These are phyloP conservation scores for Primulina eburnea DNA, from an alignment of 257 asterid species.

Conservation along the genomic window DNA sequence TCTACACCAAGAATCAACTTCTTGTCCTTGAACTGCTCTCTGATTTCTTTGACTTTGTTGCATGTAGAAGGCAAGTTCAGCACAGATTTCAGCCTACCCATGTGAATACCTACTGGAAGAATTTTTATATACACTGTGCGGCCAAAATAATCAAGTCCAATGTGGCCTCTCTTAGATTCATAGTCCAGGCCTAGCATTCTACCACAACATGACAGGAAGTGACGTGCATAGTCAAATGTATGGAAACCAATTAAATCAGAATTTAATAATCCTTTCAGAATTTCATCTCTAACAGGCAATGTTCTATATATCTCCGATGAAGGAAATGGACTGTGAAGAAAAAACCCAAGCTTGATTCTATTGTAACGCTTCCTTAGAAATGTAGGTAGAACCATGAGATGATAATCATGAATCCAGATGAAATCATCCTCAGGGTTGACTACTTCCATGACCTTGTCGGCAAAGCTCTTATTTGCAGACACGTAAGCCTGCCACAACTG, in stretches of 20 bases:
- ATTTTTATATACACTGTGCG: constrained; percentile 85
- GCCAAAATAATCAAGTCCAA: constrained; percentile 89
- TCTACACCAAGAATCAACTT: constrained; percentile 83
- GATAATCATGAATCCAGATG: constrained; percentile 90
- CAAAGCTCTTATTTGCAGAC: constrained; percentile 71
- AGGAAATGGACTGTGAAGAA: constrained; percentile 94
- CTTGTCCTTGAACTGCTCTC: constrained; percentile 60
- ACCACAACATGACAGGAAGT: constrained; percentile 87
- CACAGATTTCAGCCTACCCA: constrained; percentile 82
- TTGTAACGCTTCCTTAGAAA: constrained; percentile 80
- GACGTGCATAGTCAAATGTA: constrained; percentile 91
- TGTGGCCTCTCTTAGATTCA: constrained; percentile 90
- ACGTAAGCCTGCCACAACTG: constrained; percentile 88
- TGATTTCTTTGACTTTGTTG: constrained; percentile 64
- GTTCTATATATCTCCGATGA: constrained; percentile 92
- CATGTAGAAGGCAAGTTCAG: constrained; percentile 58
- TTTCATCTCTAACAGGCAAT: constrained; percentile 82
- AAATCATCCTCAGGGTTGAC: constrained; percentile 83
- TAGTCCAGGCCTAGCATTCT: constrained; percentile 88
- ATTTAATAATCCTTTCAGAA: constrained; percentile 73
- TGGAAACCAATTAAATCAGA: constrained; percentile 86
- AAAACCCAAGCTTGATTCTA: constrained; percentile 81
- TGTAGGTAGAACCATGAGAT: constrained; percentile 89
- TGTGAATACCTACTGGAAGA: constrained; percentile 85
- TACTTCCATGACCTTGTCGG: constrained; percentile 82